These are phyloP conservation scores for Asterophora parasitica DNA, from an alignment of 768 basidiomycete genomes.

Conservation along the genomic window DNA sequence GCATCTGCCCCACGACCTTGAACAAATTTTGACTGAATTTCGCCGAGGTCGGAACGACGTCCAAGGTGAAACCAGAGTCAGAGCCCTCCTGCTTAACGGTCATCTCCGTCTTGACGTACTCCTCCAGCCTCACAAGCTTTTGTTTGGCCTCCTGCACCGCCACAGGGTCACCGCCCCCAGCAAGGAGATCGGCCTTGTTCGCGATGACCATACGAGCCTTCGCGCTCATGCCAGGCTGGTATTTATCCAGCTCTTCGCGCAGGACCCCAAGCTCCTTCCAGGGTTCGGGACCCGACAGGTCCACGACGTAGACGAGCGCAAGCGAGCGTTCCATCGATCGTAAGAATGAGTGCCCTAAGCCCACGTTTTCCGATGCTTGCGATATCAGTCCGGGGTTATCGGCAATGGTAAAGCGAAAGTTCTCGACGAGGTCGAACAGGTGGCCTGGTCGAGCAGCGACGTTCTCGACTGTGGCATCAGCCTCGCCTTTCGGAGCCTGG, in stretches of 20 bases:
- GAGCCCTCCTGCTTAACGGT: constrained; percentile 15
- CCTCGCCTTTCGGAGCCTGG: constrained; percentile 25
- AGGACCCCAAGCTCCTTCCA: constrained; percentile 74
- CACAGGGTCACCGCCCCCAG: constrained; percentile 38
- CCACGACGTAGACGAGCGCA: constrained; percentile 89
- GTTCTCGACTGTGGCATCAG: constrained; percentile 9
- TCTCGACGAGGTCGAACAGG: constrained; percentile 60
- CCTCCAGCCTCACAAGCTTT: constrained; percentile 54
- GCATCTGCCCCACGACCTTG: constrained; percentile 64
- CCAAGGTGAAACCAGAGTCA: constrained; percentile 34
- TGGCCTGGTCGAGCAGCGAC: constrained; percentile 32
- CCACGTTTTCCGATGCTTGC: constrained; percentile 81
- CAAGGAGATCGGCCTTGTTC: constrained; percentile 92
- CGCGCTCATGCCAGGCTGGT: constrained; percentile 71
- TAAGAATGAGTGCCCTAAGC: constrained; percentile 91
- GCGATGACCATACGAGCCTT: constrained; percentile 81
- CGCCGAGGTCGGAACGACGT: constrained; percentile 79
- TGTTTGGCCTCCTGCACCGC: constrained; percentile 49
- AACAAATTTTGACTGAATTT: constrained; percentile 82
- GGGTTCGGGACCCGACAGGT: constrained; percentile 69
- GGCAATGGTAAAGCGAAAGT: constrained; percentile 89
- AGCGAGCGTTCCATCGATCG: constrained; percentile 90
- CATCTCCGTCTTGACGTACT: constrained; percentile 50
- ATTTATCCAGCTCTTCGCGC: constrained; percentile 78
- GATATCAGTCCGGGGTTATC: constrained; percentile 95